These are phyloP conservation scores for Talaromyces atroroseus DNA, from an alignment of 2,329 filamentous ascomycete genomes.

Conservation along the genomic window DNA sequence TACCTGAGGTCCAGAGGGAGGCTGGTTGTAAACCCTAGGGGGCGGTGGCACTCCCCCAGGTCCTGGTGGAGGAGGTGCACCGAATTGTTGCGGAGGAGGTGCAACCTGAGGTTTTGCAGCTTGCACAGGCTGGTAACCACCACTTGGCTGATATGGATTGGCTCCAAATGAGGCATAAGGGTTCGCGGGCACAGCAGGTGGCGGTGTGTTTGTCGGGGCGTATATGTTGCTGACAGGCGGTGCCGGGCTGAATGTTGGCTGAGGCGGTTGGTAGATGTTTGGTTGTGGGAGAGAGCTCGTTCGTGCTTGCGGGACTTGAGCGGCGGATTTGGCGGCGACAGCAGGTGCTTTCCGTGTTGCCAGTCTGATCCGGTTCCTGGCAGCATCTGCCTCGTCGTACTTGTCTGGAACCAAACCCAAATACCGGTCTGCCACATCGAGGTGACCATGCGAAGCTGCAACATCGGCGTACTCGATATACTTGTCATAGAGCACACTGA, in stretches of 20 bases:
- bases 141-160: constrained; percentile 23
- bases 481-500: constrained; percentile 81
- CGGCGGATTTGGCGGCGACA: constrained; percentile 38
- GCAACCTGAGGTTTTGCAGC: constrained; percentile 32
- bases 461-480: constrained; percentile 97
- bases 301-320: constrained; percentile 26
- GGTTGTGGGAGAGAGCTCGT: constrained; percentile 30
- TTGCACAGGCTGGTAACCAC: constrained; percentile 55
- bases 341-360: constrained; percentile 63
- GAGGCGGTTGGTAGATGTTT: constrained; percentile 31
- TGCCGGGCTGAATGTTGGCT: constrained; percentile 26
- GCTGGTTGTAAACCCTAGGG: constrained; percentile 62
- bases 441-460: constrained; percentile 79
- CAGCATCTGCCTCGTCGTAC: constrained; percentile 82
- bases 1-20: constrained; percentile 55
- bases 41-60: constrained; percentile 49
- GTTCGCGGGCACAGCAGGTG: constrained; percentile 36
- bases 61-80: constrained; percentile 43
- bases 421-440: constrained; percentile 84
- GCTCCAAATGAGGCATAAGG: constrained; percentile 43
- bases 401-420: constrained; percentile 76
- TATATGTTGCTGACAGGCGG: constrained; percentile 36
- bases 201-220: constrained; percentile 32
- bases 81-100: constrained; percentile 31
- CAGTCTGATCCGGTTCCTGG: constrained; percentile 75